phyloP scores from a whole-genome alignment of 2,329 filamentous ascomycete genomes.

The Cryoendolithus antarcticus region DNA sequence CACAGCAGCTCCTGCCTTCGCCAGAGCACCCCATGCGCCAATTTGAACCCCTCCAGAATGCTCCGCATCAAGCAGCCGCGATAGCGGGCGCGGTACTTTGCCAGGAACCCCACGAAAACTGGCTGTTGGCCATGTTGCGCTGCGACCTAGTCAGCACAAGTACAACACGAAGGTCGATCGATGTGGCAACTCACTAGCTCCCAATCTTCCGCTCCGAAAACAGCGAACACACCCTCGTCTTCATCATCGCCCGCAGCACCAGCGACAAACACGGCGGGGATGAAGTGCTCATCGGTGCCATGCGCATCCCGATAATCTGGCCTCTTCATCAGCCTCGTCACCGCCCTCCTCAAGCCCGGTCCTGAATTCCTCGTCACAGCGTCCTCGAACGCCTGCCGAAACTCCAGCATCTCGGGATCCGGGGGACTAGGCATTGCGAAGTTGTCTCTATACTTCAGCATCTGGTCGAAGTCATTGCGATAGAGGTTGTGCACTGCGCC shows the following conservation, averaged over 20 bases:
- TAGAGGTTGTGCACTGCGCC: constrained; percentile 61
- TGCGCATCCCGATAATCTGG: constrained; percentile 54
- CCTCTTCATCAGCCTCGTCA: constrained; percentile 56
- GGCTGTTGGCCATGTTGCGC: too few species aligned
- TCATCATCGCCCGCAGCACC: constrained; percentile 40
- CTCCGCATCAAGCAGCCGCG: too few species aligned
- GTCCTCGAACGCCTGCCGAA: constrained; percentile 53
- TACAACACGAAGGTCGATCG: too few species aligned
- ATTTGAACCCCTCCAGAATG: too few species aligned
- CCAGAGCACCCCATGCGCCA: too few species aligned
- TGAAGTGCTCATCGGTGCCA: constrained; percentile 59
- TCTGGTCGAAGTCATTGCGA: constrained; percentile 52
- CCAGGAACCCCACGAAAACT: too few species aligned
- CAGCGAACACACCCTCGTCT: constrained; percentile 17
- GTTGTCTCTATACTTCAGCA: constrained; percentile 51
- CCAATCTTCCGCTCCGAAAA: constrained; percentile 24
- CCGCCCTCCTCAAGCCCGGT: constrained; percentile 40
- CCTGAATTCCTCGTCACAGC: constrained; percentile 43
- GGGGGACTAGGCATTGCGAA: constrained; percentile 49
- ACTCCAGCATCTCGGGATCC: constrained; percentile 49
- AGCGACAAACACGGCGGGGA: constrained; percentile 52
- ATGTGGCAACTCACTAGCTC: constrained; percentile 22
- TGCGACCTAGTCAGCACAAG: too few species aligned
- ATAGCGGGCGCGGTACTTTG: too few species aligned
- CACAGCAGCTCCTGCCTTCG: too few species aligned